These are phyloP conservation scores for Cercospora zeina DNA, from an alignment of 2,329 filamentous ascomycete genomes.

Conservation along the genomic window DNA sequence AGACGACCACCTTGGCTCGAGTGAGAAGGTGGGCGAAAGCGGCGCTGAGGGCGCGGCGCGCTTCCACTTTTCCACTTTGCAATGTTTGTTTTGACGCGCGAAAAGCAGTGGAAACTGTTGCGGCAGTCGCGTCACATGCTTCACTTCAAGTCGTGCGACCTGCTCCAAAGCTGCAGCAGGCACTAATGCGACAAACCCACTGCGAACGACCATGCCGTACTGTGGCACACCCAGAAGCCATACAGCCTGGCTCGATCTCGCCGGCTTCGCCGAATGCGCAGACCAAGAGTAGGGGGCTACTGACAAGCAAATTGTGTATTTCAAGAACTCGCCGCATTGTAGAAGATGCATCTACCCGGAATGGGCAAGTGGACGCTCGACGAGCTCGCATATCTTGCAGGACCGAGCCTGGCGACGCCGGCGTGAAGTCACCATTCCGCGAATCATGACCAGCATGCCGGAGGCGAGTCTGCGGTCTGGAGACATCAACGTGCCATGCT, in stretches of 20 bases:
- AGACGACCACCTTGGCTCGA: not conserved
- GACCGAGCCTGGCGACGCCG: too few relatives aligned
- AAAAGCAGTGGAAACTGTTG: not conserved
- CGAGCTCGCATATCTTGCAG: too few relatives aligned
- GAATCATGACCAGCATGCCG: too few relatives aligned
- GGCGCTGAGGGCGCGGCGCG: not conserved
- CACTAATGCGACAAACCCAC: not conserved
- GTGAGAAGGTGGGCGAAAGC: not conserved
- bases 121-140: not conserved
- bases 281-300: too few relatives aligned
- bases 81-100: conserved; percentile 10
- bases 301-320: too few relatives aligned
- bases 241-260: not conserved
- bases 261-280: too few relatives aligned
- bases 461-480: too few relatives aligned
- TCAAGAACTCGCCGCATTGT: too few relatives aligned
- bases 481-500: too few relatives aligned
- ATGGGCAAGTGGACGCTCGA: too few relatives aligned
- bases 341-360: too few relatives aligned
- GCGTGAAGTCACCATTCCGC: too few relatives aligned
- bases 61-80: not conserved
- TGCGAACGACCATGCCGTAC: not conserved
- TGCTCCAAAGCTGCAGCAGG: not conserved
- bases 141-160: not conserved
- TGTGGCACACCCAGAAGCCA: not conserved